phyloP scores from a whole-genome alignment of 106 monocot species.

The Dendrobium nobile region DNA sequence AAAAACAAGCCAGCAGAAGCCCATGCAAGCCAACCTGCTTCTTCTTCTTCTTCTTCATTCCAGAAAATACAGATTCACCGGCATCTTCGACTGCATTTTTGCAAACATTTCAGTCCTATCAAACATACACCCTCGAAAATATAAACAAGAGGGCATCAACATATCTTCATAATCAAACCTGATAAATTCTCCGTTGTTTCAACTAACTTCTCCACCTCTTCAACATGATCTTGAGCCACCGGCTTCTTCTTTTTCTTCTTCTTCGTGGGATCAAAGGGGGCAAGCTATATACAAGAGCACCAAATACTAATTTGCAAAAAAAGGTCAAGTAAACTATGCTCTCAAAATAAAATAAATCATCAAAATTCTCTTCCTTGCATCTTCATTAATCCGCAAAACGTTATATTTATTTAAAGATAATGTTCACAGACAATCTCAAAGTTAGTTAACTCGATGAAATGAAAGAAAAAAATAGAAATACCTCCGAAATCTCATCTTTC shows the following conservation, averaged over 20 bases:
- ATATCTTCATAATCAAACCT: conserved; percentile 18
- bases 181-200: conserved; percentile 40
- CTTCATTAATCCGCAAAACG: no score
- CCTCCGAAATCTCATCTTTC: conserved; percentile 31
- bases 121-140: background rate
- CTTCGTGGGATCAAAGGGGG: conserved; percentile 57
- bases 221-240: conserved; percentile 36
- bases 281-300: conserved; percentile 31
- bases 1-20: background rate
- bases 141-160: background rate
- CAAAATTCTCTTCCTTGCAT: no score
- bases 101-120: background rate
- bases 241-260: conserved; percentile 84
- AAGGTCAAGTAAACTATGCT: background rate
- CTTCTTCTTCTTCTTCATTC: conserved; percentile 97
- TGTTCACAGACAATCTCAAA: background rate
- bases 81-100: conserved; percentile 43
- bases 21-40: conserved; percentile 47
- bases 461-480: background rate
- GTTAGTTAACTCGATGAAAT: background rate
- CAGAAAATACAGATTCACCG: conserved; percentile 60
- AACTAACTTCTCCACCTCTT: conserved; percentile 33
- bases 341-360: background rate
- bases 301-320: background rate
- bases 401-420: background rate